Evolutionary conservation across 257 asterid genomes (phyloP).

Genomic region (Scutellaria baicalensis): DNA sequence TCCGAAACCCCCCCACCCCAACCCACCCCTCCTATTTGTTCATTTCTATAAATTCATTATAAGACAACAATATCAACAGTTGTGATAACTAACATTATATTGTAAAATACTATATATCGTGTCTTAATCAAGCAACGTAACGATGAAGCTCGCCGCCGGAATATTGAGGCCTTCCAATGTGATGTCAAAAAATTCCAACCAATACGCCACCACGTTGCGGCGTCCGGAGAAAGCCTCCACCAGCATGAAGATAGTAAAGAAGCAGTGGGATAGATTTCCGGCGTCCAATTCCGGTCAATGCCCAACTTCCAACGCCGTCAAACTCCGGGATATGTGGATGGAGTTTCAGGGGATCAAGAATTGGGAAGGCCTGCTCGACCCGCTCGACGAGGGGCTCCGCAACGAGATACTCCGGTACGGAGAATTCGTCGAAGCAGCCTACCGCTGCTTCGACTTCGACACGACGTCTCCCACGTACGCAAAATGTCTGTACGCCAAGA

Average conservation of each 20-base stretch:
- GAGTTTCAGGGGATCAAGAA: constrained; percentile 75
- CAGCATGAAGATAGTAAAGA: background rate
- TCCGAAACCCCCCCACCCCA: background rate
- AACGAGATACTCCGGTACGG: constrained; percentile 62
- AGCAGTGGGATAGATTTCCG: background rate
- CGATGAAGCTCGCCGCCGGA: constrained; percentile 28
- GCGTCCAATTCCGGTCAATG: background rate
- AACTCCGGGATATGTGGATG: constrained; percentile 47
- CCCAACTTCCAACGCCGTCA: background rate
- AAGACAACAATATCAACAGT: background rate
- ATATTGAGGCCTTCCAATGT: constrained; percentile 12
- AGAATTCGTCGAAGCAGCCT: constrained; percentile 56
- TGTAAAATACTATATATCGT: background rate
- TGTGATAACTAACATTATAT: background rate
- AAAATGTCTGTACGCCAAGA: constrained; percentile 22
- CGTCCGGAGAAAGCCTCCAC: background rate
- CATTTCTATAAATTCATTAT: constrained; percentile 1
- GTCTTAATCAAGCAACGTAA: background rate
- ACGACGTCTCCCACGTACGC: constrained; percentile 42
- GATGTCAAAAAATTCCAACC: background rate
- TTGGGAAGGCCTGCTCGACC: constrained; percentile 79
- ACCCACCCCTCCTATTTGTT: background rate
- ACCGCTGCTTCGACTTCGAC: constrained; percentile 52
- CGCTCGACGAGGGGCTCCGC: constrained; percentile 49
- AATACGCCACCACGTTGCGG: background rate